These are phyloP conservation scores for Tuber aestivum DNA, from an alignment of 495 filamentous ascomycete species.

Conservation along the genomic window DNA sequence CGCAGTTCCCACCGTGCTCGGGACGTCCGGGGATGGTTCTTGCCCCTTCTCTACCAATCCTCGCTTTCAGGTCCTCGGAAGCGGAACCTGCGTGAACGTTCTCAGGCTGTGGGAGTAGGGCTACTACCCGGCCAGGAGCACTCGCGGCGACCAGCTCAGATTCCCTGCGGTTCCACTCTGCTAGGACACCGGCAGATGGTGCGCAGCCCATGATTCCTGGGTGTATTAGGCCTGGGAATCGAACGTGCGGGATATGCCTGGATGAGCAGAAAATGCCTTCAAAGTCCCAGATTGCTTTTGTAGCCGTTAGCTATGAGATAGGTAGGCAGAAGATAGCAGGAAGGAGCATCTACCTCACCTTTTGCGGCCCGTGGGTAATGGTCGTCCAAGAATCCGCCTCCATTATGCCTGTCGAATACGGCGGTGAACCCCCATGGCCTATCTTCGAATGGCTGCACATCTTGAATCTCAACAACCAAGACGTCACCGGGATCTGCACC, in stretches of 20 bases:
- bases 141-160: constrained; percentile 61
- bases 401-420: constrained; percentile 74
- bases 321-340: too few species aligned
- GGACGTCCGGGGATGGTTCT: constrained; percentile 76
- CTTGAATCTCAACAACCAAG: constrained; percentile 86
- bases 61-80: constrained; percentile 56
- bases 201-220: constrained; percentile 91
- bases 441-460: constrained; percentile 84
- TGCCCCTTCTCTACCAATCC: constrained; percentile 80
- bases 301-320: constrained; percentile 56
- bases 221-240: constrained; percentile 88
- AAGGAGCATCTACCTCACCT: constrained; percentile 12
- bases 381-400: constrained; percentile 88
- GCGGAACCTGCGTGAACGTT: constrained; percentile 70
- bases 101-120: constrained; percentile 64
- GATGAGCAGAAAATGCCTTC: constrained; percentile 90
- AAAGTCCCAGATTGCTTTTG: constrained; percentile 88
- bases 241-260: constrained; percentile 81
- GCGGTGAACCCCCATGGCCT: constrained; percentile 91
- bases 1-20: constrained; percentile 58
- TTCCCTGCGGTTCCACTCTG: constrained; percentile 68
- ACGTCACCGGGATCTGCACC: constrained; percentile 81
- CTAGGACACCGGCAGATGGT: constrained; percentile 62
- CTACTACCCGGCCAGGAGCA: constrained; percentile 66
- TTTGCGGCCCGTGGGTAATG: constrained; percentile 58